Base-by-base conservation (phyloP, 768 basidiomycete genomes). In the Boletus tomentosulus region DNA sequence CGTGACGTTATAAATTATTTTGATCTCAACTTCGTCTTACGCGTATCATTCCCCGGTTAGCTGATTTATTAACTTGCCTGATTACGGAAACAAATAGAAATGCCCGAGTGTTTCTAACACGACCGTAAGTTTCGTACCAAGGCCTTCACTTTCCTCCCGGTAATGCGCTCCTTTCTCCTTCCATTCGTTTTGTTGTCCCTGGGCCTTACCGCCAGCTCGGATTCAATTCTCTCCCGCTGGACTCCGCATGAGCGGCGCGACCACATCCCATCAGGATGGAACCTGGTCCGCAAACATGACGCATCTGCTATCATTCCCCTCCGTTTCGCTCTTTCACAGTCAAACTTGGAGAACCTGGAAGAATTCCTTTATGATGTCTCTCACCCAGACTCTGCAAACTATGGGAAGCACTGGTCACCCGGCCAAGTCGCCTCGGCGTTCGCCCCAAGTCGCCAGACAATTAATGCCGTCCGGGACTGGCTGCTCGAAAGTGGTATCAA, bases 391-490 rank as follows among this genome's bases (percentile, higher is more conserved):
- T 80, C 79, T 8, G 62, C 69, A 15, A 70, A 62, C 50, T 80
- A 78, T 44, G 78, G 78, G 1, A 68, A 74, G 31, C 79, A 80
- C 51, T 78, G 77, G 75, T 66, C 73, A 1, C 62, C 77, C 1
- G 59, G 57, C 22, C 56, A 69, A 27, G 64, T 80, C 46, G 73
- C 71, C 22, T 64, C 73, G n/a, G 69, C 61, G 45, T 80, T 80
- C 48, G 71, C 76, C 0, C 79, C 78, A 0, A 70, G 66, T 46
- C 46, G 58, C 24, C 66, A 71, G 37, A 71, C 76, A 0, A 58
- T 77, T 12, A 62, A 66, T 3, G 55, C 65, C 4, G 78, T 79
- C n/a, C 66, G 61, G 31, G 55, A 53, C 16, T 80, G 79, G 78
- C 63, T 79, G 16, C 41, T 64, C 3, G 64, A 68, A 12, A 62